A percentile compares a stretch with the other conserved stretches of the same genome.
Conservation (phyloP, 2,329 filamentous ascomycete species). For the Pseudonectria foliicola region DNA sequence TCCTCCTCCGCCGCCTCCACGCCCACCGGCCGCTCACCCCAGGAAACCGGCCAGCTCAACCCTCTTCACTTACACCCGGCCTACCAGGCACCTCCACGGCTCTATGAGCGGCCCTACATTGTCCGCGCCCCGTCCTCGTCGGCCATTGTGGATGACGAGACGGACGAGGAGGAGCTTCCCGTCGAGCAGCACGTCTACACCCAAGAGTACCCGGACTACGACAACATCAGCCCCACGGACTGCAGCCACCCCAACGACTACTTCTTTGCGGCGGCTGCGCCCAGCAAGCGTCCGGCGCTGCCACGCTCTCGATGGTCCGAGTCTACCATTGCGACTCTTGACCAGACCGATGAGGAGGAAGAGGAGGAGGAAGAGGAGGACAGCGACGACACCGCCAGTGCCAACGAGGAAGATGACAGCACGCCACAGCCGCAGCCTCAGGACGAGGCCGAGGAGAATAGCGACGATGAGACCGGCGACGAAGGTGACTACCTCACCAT, state of each 20-base stretch:
- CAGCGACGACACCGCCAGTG: slow-evolving; percentile 16
- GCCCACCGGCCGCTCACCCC: slow-evolving; percentile 10
- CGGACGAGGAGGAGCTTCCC: slow-evolving; percentile 13
- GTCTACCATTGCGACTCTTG: slow-evolving; percentile 31
- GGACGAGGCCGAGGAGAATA: no score
- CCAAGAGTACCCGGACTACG: slow-evolving; percentile 15
- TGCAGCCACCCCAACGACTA: slow-evolving; percentile 25
- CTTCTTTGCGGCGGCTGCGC: slow-evolving; percentile 24
- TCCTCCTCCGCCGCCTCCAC: slow-evolving; percentile 29
- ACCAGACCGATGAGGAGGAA: slow-evolving; percentile 16
- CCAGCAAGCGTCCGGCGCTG: slow-evolving; percentile 21
- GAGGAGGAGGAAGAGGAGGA: slow-evolving; percentile 14
- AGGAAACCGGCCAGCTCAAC: slow-evolving; percentile 23
- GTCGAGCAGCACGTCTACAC: slow-evolving; percentile 20
- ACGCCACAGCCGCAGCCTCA: slow-evolving; percentile 1
- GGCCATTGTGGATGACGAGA: slow-evolving; percentile 18
- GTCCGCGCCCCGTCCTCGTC: slow-evolving; percentile 22
- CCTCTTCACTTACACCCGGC: slow-evolving; percentile 29
- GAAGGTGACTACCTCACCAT: slow-evolving; percentile 11
- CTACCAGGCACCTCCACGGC: slow-evolving; percentile 29
- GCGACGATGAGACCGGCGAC: no score
- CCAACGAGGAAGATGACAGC: slow-evolving; percentile 15
- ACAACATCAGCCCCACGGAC: slow-evolving; percentile 14
- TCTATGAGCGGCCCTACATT: slow-evolving; percentile 30
- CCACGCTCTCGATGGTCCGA: slow-evolving; percentile 36